Conservation (phyloP, 2,329 filamentous ascomycete species). For the Penicillium glabrum region DNA sequence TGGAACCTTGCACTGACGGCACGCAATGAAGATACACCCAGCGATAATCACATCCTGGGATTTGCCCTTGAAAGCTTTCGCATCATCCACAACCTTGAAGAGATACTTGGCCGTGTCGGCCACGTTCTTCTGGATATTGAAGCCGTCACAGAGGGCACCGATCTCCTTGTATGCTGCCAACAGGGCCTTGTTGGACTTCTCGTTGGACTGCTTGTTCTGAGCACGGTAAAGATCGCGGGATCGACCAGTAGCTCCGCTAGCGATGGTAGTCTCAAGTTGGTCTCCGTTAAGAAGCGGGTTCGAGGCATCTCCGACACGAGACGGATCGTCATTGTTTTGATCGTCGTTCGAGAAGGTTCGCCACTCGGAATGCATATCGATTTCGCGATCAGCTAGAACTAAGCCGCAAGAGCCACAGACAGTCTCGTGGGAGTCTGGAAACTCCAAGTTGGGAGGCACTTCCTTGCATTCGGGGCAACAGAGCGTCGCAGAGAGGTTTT, state of each 20-base stretch:
- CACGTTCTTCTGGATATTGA: constrained; percentile 76
- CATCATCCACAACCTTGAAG: constrained; percentile 91
- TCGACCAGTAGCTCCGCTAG: constrained; percentile 72
- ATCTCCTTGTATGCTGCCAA: constrained; percentile 87
- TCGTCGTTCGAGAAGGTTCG: constrained; percentile 98
- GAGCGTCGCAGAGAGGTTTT: constrained; percentile 83
- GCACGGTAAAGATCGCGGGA: constrained; percentile 76
- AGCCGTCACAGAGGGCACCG: constrained; percentile 79
- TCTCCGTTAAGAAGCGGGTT: constrained; percentile 89
- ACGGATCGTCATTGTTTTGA: constrained; percentile 92
- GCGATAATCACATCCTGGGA: constrained; percentile 91
- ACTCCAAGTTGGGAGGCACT: constrained; percentile 84
- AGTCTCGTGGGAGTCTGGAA: constrained; percentile 91
- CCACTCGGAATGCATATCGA: constrained; percentile 97
- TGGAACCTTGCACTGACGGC: constrained; percentile 80
- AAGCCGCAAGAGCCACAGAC: constrained; percentile 90
- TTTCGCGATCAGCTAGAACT: constrained; percentile 84
- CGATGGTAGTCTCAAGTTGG: constrained; percentile 84
- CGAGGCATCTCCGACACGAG: constrained; percentile 91
- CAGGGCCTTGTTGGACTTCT: constrained; percentile 80
- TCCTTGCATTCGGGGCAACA: constrained; percentile 91
- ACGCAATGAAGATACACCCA: constrained; percentile 96
- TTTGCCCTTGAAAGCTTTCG: constrained; percentile 93
- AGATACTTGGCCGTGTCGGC: constrained; percentile 91
- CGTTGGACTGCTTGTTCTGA: constrained; percentile 76